Evolutionary conservation across 179 eudicot genomes (phyloP), one percentile per base, ranked within the genome.

Genomic region (Beta lomatogona): DNA sequence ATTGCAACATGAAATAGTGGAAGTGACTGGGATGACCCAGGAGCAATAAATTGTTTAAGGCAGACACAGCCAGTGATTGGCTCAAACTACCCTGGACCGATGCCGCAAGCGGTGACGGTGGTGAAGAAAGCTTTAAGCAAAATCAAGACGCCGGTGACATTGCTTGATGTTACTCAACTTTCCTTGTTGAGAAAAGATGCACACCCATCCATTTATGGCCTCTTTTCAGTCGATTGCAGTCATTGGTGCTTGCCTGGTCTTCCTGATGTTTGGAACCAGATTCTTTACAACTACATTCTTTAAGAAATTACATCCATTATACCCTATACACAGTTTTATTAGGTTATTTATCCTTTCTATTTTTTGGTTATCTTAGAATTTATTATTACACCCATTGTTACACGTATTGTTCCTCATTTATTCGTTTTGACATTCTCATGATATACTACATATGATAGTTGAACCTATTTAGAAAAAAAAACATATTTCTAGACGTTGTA

Each of bases 181-280:
- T 91, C 98, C 0, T 78, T 82, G 52, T 71, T 94, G 46, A 81
- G 98, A 14, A 94, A 90, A 87, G 98, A 94, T 28, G 97, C 88
- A 0, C 98, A 94, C 65, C 98, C 97, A 16, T 89, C 94, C 0
- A 67, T 87, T 48, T 91, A 90, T 28, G 97, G 96, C 48, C 80
- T 85, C 0, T 80, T 71, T 0, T 86, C 86, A 46, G 87, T 88
- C 88, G 98, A 94, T 46, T 94, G 98, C 84, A 93, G 91, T 77
- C 98, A 94, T 76, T 94, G 98, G 98, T 93, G 98, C 77, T 85
- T 94, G 0, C 87, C 94, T 1, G 98, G 98, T 50, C 90, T 94
- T 48, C 97, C 97, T 19, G 98, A 94, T 80, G 86, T 90, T 60
- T 94, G 97, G 98, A 93, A 94, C 80, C 89, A 89, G 58, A 82